Evolutionary conservation across 495 filamentous ascomycete genomes (phyloP).

Genomic region (Xylaria bambusicola): DNA sequence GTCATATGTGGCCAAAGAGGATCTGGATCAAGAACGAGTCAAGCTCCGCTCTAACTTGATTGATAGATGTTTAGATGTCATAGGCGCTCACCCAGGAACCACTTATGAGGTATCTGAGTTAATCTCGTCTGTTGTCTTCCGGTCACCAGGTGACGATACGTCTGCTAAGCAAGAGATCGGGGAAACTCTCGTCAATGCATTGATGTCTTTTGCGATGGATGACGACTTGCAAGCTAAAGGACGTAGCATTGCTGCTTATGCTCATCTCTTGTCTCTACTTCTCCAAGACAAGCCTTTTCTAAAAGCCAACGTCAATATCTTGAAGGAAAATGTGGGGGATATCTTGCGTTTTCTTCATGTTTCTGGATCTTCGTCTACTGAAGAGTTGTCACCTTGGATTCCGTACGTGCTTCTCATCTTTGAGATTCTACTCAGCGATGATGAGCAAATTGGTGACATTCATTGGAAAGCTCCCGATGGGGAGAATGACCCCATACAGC

Average conservation of each 20-base stretch:
- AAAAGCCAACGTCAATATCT: conserved; percentile 66
- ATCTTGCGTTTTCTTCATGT: conserved; percentile 82
- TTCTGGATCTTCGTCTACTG: conserved; percentile 61
- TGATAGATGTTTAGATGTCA: conserved; percentile 84
- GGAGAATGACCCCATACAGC: conserved; percentile 55
- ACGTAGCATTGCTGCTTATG: conserved; percentile 75
- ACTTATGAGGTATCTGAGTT: conserved; percentile 91
- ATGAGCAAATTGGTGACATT: conserved; percentile 75
- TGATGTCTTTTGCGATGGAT: conserved; percentile 79
- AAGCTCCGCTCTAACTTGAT: conserved; percentile 75
- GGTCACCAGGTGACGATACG: conserved; percentile 59
- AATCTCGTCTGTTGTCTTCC: conserved; percentile 74
- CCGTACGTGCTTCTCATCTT: conserved; percentile 86
- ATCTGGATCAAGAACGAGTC: conserved; percentile 76
- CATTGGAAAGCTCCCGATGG: conserved; percentile 67
- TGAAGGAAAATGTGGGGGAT: conserved; percentile 75
- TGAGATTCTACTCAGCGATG: conserved; percentile 86
- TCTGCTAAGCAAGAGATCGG: conserved; percentile 70
- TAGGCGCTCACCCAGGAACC: conserved; percentile 81
- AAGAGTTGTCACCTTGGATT: conserved; percentile 87
- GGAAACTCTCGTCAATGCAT: conserved; percentile 77
- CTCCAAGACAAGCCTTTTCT: conserved; percentile 84
- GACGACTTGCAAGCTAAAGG: conserved; percentile 70
- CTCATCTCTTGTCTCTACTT: conserved; percentile 86
- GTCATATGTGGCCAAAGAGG: conserved; percentile 64